These are phyloP conservation scores for Ascochyta rabiei DNA, from an alignment of 2,329 filamentous ascomycete species.

Conservation along the genomic window DNA sequence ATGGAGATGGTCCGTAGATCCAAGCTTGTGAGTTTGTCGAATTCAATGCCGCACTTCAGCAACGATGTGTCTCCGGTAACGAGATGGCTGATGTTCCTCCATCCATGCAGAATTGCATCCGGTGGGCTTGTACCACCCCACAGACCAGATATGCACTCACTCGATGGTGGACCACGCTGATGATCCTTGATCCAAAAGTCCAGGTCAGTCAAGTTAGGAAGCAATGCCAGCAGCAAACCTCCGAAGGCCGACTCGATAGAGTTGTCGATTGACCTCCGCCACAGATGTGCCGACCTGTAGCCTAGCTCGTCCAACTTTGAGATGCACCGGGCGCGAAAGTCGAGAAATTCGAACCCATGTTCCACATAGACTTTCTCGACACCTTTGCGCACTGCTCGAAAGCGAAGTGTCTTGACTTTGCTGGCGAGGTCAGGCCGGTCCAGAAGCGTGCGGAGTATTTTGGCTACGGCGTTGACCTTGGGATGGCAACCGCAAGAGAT, in stretches of 20 bases:
- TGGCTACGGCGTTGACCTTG: conserved; percentile 23
- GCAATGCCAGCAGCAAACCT: conserved; percentile 24
- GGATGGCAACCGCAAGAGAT: conserved; percentile 24
- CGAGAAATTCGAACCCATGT: conserved; percentile 19
- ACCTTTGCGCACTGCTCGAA: conserved; percentile 25
- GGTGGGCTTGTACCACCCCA: conserved; percentile 25
- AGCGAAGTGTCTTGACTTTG: conserved; percentile 26
- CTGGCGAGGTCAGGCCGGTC: conserved; percentile 27
- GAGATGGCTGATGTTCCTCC: conserved; percentile 20
- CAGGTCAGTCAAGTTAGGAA: conserved; percentile 28
- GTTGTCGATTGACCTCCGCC: conserved; percentile 26
- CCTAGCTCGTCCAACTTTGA: conserved; percentile 18
- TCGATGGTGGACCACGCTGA: conserved; percentile 20
- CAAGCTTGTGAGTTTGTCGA: conserved; percentile 22
- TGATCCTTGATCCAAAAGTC: conserved; percentile 30
- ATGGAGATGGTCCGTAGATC: conserved; percentile 23
- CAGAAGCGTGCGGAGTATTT: conserved; percentile 30
- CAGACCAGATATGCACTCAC: conserved; percentile 28
- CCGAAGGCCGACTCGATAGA: conserved; percentile 33
- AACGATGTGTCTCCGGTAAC: conserved; percentile 23
- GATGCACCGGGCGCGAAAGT: conserved; percentile 19
- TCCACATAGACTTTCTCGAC: conserved; percentile 20
- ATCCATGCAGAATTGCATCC: background rate
- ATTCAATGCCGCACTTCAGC: conserved; percentile 21
- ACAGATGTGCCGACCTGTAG: conserved; percentile 18